These are phyloP conservation scores for Neurospora sp. DNA, from an alignment of 495 filamentous ascomycete genomes.

Conservation along the genomic window DNA sequence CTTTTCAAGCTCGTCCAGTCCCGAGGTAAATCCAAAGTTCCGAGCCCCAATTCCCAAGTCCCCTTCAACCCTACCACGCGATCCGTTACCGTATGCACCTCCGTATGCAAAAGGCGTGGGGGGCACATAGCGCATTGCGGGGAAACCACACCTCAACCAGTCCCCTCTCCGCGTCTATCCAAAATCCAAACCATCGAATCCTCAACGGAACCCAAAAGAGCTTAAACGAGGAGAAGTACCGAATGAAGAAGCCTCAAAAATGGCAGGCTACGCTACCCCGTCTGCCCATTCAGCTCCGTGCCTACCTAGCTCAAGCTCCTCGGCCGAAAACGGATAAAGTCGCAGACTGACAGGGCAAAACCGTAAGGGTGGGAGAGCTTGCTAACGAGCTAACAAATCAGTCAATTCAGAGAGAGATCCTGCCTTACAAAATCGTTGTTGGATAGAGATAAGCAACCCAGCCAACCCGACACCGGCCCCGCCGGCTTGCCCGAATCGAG, in stretches of 20 bases:
- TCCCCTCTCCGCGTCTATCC: not conserved
- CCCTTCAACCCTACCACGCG: not conserved
- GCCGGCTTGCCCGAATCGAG: not conserved
- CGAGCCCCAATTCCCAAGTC: not conserved
- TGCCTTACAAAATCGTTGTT: not conserved
- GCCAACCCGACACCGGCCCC: not conserved
- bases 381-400: not conserved
- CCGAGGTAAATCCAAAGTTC: not conserved
- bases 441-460: not conserved
- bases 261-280: not conserved
- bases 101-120: not conserved
- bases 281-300: not conserved
- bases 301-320: not conserved
- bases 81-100: not conserved
- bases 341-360: not conserved
- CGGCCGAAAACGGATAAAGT: not conserved
- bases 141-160: not conserved
- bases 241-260: not conserved
- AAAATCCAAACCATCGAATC: not conserved
- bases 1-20: not conserved
- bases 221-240: not conserved
- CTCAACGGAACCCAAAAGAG: not conserved
- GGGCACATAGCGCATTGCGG: not conserved
- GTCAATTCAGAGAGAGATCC: not conserved
- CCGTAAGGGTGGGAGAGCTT: not conserved